These are phyloP conservation scores for Trichoderma koningii DNA, from an alignment of 2,329 filamentous ascomycete species.

Conservation along the genomic window DNA sequence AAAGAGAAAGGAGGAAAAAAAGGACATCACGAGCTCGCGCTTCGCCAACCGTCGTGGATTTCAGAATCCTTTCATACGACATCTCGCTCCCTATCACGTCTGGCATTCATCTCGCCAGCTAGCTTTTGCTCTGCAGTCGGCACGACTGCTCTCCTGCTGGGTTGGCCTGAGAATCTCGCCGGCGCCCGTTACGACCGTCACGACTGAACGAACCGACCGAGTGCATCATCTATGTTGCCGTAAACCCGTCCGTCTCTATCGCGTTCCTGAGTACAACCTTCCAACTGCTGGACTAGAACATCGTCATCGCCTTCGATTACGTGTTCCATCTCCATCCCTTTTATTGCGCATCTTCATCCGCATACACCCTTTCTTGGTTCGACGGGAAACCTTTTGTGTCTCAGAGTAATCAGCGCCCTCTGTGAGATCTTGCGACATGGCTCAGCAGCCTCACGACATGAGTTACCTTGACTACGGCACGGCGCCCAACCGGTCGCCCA, in stretches of 20 bases:
- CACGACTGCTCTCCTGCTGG: constrained; percentile 17
- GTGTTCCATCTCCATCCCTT: constrained; percentile 22
- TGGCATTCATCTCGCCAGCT: constrained; percentile 3
- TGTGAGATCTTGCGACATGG: constrained; percentile 37
- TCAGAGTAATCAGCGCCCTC: constrained; percentile 33
- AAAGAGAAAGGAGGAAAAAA: background rate
- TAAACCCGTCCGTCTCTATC: constrained; percentile 22
- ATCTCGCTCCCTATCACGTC: constrained; percentile 4
- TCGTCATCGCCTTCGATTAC: constrained; percentile 13
- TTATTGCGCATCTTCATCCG: constrained; percentile 14
- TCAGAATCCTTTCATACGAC: background rate
- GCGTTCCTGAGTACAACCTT: constrained; percentile 19
- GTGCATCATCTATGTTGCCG: constrained; percentile 23
- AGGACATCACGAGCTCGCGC: background rate
- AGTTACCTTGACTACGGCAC: constrained; percentile 68
- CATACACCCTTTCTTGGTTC: background rate
- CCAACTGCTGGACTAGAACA: constrained; percentile 5
- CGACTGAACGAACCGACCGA: constrained; percentile 28
- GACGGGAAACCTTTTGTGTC: constrained; percentile 32
- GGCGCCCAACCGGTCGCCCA: constrained; percentile 64
- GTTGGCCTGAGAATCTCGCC: constrained; percentile 5
- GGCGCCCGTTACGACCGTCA: constrained; percentile 27
- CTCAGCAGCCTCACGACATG: constrained; percentile 62
- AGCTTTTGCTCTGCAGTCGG: constrained; percentile 1
- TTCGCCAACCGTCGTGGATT: constrained; percentile 2